phyloP scores from a whole-genome alignment of 2,329 filamentous ascomycete species.

The Cadophora sp. region DNA sequence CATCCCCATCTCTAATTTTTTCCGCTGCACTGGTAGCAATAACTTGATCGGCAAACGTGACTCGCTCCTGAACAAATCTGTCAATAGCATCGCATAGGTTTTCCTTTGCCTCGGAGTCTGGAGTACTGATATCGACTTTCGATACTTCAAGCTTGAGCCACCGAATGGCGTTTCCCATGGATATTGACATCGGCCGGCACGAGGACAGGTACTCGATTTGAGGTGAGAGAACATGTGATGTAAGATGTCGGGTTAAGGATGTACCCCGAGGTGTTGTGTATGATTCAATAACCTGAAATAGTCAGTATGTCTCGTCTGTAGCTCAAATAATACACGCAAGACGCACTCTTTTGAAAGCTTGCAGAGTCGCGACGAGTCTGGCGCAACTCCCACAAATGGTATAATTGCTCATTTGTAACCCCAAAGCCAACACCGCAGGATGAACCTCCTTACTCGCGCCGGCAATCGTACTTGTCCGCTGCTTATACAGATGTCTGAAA shows the following conservation, averaged over 20 bases:
- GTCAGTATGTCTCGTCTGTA: conserved; percentile 23
- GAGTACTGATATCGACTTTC: conserved; percentile 84
- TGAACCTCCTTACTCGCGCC: conserved; percentile 77
- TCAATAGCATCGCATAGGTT: conserved; percentile 83
- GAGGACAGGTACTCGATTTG: conserved; percentile 95
- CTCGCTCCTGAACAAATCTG: conserved; percentile 86
- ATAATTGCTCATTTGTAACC: conserved; percentile 84
- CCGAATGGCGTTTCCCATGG: conserved; percentile 95
- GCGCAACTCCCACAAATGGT: conserved; percentile 88
- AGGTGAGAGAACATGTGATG: conserved; percentile 86
- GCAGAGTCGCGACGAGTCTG: conserved; percentile 83
- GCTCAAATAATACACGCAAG: not conserved
- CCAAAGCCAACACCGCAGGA: conserved; percentile 82
- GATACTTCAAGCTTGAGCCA: conserved; percentile 93
- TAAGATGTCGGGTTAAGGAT: conserved; percentile 88
- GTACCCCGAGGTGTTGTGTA: conserved; percentile 88
- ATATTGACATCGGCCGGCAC: conserved; percentile 94
- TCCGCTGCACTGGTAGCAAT: conserved; percentile 79
- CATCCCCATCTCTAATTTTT: conserved; percentile 80
- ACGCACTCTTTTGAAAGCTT: conserved; percentile 85
- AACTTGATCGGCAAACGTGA: conserved; percentile 84
- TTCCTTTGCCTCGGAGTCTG: conserved; percentile 83
- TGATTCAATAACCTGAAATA: conserved; percentile 79
- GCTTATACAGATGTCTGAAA: conserved; percentile 85
- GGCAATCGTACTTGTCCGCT: conserved; percentile 67